Base-by-base conservation (phyloP, 2,329 filamentous ascomycete genomes). In the Colletotrichum trifolii region DNA sequence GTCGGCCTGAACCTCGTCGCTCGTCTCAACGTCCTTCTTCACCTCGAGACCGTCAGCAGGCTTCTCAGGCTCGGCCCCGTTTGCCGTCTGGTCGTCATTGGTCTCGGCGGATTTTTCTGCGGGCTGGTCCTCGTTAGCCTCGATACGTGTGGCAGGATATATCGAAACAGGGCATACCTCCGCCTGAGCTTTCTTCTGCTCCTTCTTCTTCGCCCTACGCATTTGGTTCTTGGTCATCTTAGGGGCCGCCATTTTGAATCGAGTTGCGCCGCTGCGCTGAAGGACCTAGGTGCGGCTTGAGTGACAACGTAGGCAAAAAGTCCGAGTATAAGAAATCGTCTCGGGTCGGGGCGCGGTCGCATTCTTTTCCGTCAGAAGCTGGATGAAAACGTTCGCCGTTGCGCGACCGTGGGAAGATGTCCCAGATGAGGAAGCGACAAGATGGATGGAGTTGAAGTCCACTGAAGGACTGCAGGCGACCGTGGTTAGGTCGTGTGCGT, bases 141-240 rank as follows among this genome's bases (percentile, higher is more conserved):
- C 36, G 25, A 25, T 25, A 25, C 25, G 25, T 5, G 34, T 25
- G 8, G 9, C 43, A 38, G 12, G 15, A n/a, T 39, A 25, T 38
- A 25, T 15, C 36, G 11, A n/a, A 8, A 6, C 2, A 8, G 33
- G 8, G 47, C 70, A 68, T 59, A 87, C 87, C 72, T 88, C 81
- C 76, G 86, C 81, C 56, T 85, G 80, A 70, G 87, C 79, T 73
- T 89, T 89, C 82, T 96, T 96, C 75, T 93, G 88, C 73, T 93
- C 91, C 89, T 97, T 97, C 87, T 96, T 97, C 84, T 95, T 94
- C 53, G 93, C 92, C 77, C 95, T 89, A 77, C 94, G 88, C 83
- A 94, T 90, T 80, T 97, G 93, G 80, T 97, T 97, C 84, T 97
- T 98, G 77, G 91, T 94, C 83, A 91, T 89, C 82, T 95, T 96